Conservation (phyloP, 1,139 yeast species). For the Kodamaea fungicola region DNA sequence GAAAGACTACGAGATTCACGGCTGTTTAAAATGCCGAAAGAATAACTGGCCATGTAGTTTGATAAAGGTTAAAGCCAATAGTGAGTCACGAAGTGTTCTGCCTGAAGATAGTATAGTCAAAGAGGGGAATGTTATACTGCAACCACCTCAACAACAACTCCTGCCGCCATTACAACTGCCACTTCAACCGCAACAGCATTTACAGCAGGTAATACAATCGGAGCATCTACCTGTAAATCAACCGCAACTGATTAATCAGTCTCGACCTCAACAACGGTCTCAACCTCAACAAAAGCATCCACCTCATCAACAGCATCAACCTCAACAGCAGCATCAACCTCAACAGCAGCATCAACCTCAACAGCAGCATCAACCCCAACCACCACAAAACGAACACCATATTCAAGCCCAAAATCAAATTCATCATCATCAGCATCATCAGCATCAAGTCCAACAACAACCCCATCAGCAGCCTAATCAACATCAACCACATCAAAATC, state of each 20-base stretch:
- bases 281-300: not conserved
- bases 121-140: no score
- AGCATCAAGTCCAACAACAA: not conserved
- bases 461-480: not conserved
- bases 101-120: no score
- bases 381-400: no score
- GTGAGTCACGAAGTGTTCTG: not conserved
- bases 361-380: no score
- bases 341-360: no score
- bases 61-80: slow-evolving; percentile 2
- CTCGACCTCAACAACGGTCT: not conserved
- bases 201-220: no score
- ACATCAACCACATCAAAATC: not conserved
- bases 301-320: not conserved
- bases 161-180: no score
- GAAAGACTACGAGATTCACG: slow-evolving; percentile 30
- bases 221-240: no score
- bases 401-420: not conserved
- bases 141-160: no score
- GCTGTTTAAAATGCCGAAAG: slow-evolving; percentile 35
- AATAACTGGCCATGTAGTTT: slow-evolving; percentile 14
- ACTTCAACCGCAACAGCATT: no score
- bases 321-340: not conserved
- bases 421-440: not conserved
- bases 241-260: no score